A percentile compares a stretch with the other conserved stretches of the same genome.
phyloP scores from a whole-genome alignment of 345 rosid species.

The Gossypium ekmanianum region DNA sequence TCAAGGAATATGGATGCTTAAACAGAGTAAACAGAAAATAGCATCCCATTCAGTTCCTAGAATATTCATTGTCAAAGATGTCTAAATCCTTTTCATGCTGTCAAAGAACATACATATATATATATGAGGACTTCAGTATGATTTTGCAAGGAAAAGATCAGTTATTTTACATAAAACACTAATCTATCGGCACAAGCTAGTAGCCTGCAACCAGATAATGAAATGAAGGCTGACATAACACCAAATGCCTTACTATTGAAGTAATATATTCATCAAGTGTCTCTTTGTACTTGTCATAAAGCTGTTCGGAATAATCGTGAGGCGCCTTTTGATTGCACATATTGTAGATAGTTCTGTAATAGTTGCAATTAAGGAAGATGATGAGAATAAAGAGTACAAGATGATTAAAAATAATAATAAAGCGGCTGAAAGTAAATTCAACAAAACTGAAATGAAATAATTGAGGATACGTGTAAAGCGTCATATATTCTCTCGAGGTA shows the following conservation, averaged over 20 bases:
- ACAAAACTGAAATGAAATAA: conserved; percentile 16
- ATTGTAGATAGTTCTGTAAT: conserved; percentile 57
- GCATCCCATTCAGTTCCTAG: not conserved
- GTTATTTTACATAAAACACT: no score
- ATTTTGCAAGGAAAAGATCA: no score
- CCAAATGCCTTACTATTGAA: conserved; percentile 48
- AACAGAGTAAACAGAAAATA: not conserved
- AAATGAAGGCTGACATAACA: not conserved
- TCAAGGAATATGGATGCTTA: not conserved
- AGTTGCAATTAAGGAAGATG: not conserved
- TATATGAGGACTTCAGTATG: no score
- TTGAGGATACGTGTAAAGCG: conserved; percentile 60
- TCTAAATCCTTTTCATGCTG: no score
- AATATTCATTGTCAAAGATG: not conserved
- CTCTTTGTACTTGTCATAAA: conserved; percentile 74
- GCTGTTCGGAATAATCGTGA: conserved; percentile 75
- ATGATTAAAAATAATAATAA: not conserved
- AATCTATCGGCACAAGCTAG: no score
- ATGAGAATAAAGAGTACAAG: not conserved
- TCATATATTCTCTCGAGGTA: conserved; percentile 69
- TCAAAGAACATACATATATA: no score
- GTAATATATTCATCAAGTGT: conserved; percentile 60
- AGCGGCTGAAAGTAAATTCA: not conserved
- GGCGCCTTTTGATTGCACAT: conserved; percentile 93
- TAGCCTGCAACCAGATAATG: no score